A percentile compares a stretch with the other conserved stretches of the same genome.
phyloP scores from a whole-genome alignment of 2,329 filamentous ascomycete species.

The Hysterium pulicare region DNA sequence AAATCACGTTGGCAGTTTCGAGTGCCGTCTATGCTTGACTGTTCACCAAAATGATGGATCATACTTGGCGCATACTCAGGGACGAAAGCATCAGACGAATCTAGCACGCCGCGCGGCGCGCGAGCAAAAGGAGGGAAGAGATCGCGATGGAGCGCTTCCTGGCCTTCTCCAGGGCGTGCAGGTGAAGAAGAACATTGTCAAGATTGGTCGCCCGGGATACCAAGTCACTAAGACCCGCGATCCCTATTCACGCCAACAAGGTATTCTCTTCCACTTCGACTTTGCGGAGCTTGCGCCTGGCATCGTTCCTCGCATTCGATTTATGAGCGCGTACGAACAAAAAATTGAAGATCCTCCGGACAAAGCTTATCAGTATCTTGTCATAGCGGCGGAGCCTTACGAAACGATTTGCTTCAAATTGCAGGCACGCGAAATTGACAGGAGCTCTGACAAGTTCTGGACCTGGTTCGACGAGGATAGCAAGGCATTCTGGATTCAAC shows the following conservation, averaged over 20 bases:
- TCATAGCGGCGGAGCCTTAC: slow-evolving; percentile 95
- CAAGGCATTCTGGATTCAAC: slow-evolving; percentile 96
- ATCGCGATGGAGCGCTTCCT: slow-evolving; percentile 64
- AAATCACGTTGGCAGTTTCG: slow-evolving; percentile 97
- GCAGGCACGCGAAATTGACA: slow-evolving; percentile 87
- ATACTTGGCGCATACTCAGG: slow-evolving; percentile 97
- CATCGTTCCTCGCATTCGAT: slow-evolving; percentile 77
- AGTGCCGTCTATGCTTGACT: slow-evolving; percentile 93
- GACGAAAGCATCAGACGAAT: slow-evolving; percentile 98
- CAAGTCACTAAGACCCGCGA: slow-evolving; percentile 97
- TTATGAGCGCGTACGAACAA: slow-evolving; percentile 98
- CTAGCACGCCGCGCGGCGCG: slow-evolving; percentile 91
- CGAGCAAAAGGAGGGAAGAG: slow-evolving; percentile 84
- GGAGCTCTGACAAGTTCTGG: slow-evolving; percentile 83
- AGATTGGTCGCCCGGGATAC: slow-evolving; percentile 94
- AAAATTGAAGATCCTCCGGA: slow-evolving; percentile 84
- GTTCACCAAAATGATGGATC: slow-evolving; percentile 99
- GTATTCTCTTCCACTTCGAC: slow-evolving; percentile 91
- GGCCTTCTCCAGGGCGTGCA: slow-evolving; percentile 67
- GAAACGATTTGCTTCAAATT: slow-evolving; percentile 97
- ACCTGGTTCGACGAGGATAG: slow-evolving; percentile 92
- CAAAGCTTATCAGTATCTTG: slow-evolving; percentile 88
- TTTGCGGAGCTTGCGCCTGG: slow-evolving; percentile 84
- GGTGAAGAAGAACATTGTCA: slow-evolving; percentile 79
- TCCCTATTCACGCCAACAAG: slow-evolving; percentile 81